phyloP scores from a whole-genome alignment of 192 early-diverging fungal species.

The Linderina pennispora region DNA sequence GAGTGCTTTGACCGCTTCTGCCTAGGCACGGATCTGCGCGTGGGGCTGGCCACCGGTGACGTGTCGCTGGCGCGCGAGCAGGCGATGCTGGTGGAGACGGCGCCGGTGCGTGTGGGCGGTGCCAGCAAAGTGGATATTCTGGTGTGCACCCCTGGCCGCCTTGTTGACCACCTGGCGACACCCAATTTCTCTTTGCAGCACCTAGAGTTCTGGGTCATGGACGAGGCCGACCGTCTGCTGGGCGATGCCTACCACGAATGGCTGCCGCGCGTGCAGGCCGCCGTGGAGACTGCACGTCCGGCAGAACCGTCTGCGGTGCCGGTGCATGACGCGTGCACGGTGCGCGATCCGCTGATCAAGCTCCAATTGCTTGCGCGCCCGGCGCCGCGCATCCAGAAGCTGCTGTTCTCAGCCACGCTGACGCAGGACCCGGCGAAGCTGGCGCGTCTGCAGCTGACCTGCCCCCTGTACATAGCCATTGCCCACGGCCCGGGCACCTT shows the following conservation, averaged over 20 bases:
- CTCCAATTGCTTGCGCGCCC: constrained; percentile 24
- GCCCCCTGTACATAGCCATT: constrained; percentile 76
- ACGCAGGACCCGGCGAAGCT: constrained; percentile 92
- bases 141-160: constrained; percentile 90
- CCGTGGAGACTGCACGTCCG: too few species aligned
- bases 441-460: constrained; percentile 67
- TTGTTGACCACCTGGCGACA: constrained; percentile 90
- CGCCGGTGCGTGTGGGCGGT: constrained; percentile 43
- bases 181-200: constrained; percentile 87
- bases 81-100: constrained; percentile 34
- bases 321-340: constrained; percentile 13
- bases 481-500: constrained; percentile 32
- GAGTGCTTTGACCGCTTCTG: constrained; percentile 75
- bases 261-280: constrained; percentile 67
- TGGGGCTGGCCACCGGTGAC: constrained; percentile 72
- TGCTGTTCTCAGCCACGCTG: constrained; percentile 94
- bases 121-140: constrained; percentile 77
- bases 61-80: constrained; percentile 73
- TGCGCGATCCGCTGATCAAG: constrained; percentile 3
- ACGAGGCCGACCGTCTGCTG: constrained; percentile 94
- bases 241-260: constrained; percentile 92
- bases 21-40: constrained; percentile 68
- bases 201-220: constrained; percentile 84
- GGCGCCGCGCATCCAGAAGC: constrained; percentile 67
- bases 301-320: not conserved